Base-by-base conservation (phyloP, 139 green algal genomes). In the Chlamydomonas incerta region DNA sequence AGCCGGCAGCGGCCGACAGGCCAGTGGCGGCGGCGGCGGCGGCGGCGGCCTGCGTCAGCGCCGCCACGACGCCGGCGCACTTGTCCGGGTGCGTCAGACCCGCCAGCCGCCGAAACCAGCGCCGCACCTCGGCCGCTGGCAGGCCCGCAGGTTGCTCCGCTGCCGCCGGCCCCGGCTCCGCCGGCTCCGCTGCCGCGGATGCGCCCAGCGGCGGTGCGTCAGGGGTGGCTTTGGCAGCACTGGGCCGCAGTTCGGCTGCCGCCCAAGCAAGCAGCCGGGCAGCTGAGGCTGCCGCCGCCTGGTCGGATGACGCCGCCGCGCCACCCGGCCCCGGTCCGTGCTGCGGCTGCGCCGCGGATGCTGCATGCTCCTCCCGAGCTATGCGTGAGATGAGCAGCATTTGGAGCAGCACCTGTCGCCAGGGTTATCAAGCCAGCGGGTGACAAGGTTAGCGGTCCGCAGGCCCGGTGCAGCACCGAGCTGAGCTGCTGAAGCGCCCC, bases 11-110 rank as follows among this genome's bases (percentile, higher is more conserved):
- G 8, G 41, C 41, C 41, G 5, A 50, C 41, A 50, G 8, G 41
- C n/a, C 5, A 50, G 41, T 50, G 41, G 41, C 41, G 41, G 41
- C 41, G 8, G 41, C 41, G 6, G 41, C 41, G 8, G 41, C 6
- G 41, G 41, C 41, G 6, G 41, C 41, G 8, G 41, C 41, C 41
- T 8, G 41, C 41, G 41, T 8, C 41, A 50, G 41, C 8, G 41
- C 76, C 15, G 76, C 60, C n/a, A 83, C 76, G 37, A 72, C 62
- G 0, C 35, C 73, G 60, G 60, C 60, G 46, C 76, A 83, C 28
- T 83, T 83, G 60, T 83, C 76, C 0, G 76, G 76, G 31, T 83
- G 76, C 29, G 73, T 62, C 29, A 83, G 76, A 41, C 62, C 76
- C 41, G 76, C 76, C 28, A 83, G 60, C 17, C 76, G 62, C 17